Base-by-base conservation (phyloP, 169 alveolate species). In the Theileria annulata region DNA sequence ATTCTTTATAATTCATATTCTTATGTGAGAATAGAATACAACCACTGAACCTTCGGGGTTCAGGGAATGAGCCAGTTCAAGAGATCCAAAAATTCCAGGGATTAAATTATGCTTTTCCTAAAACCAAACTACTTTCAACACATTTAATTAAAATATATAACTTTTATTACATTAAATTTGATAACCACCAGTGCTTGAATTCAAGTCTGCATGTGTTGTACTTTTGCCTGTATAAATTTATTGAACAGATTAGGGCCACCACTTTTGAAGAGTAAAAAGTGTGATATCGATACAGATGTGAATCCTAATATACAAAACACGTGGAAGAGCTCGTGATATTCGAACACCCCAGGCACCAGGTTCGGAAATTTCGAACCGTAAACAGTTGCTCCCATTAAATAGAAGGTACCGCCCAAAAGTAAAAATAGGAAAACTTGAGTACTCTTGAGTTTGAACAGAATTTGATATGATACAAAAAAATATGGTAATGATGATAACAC, bases 321-420 rank as follows among this genome's bases (percentile, higher is more conserved):
- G 75, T 90, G 94, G 48, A 90, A 90, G 48, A 90, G 25, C 47
- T 90, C 94, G 72, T 90, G 94, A 77, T 80, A 90, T 56, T 79
- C 94, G 31, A 90, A 23, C 21, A 77, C 25, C 49, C 89, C 86
- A 9, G 90, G 85, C 23, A 76, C 23, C 31, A 79, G 62, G 70
- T 90, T 83, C 31, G 94, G 94, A 63, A 85, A 77, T 75, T 87
- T 82, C 12, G 71, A 56, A 15, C 91, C 88, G 78, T 90, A 90
- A 42, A 86, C 62, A 25, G 81, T n/a, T 21, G 91, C 94, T 31
- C 94, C 94, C 33, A 83, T 9, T 63, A 73, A 48, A 70, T 90
- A 90, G 28, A 83, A 31, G 19, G 31, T 48, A 30, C 77, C 87
- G 3, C 88, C 67, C 30, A 67, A 3, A 25, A 71, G 12, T 47